Evolutionary conservation across 2,329 filamentous ascomycete genomes (phyloP).

Genomic region (Colletotrichum graminicola): DNA sequence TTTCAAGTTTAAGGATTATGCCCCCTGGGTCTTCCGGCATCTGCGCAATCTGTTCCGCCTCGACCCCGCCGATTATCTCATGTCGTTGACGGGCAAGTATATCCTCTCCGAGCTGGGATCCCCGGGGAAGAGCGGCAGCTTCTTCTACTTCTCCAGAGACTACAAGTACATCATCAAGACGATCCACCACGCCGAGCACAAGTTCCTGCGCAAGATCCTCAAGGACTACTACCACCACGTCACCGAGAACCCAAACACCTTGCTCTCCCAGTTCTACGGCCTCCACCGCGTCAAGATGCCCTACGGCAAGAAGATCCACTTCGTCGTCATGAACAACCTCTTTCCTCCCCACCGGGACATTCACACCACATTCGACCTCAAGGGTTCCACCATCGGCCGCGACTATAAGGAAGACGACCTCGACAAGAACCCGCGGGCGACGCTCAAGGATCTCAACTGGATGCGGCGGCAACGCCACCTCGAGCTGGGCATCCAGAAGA

Average conservation of each 20-base stretch:
- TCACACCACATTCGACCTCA: conserved; percentile 95
- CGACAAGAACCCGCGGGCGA: conserved; percentile 89
- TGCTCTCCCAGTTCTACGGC: conserved; percentile 97
- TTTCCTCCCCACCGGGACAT: conserved; percentile 98
- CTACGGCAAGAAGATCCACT: conserved; percentile 98
- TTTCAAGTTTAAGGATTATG: conserved; percentile 99
- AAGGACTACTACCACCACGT: conserved; percentile 96
- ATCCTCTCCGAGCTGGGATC: conserved; percentile 97
- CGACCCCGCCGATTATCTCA: conserved; percentile 96
- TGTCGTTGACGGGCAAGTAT: conserved; percentile 98
- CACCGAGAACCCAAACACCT: conserved; percentile 91
- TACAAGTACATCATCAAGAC: conserved; percentile 99
- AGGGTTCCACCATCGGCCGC: conserved; percentile 94
- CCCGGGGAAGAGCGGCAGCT: conserved; percentile 97
- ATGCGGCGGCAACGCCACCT: conserved; percentile 85
- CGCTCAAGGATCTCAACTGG: conserved; percentile 98
- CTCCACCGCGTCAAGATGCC: conserved; percentile 98
- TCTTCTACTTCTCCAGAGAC: conserved; percentile 99
- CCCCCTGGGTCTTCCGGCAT: conserved; percentile 98
- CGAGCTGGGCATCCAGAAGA: conserved; percentile 90
- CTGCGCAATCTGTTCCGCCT: conserved; percentile 88
- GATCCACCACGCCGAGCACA: conserved; percentile 95
- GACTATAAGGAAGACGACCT: conserved; percentile 92
- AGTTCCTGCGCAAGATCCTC: conserved; percentile 84
- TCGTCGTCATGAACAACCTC: conserved; percentile 99